phyloP scores from a whole-genome alignment of 305 asterid genomes.

The Plantago coronopus region DNA sequence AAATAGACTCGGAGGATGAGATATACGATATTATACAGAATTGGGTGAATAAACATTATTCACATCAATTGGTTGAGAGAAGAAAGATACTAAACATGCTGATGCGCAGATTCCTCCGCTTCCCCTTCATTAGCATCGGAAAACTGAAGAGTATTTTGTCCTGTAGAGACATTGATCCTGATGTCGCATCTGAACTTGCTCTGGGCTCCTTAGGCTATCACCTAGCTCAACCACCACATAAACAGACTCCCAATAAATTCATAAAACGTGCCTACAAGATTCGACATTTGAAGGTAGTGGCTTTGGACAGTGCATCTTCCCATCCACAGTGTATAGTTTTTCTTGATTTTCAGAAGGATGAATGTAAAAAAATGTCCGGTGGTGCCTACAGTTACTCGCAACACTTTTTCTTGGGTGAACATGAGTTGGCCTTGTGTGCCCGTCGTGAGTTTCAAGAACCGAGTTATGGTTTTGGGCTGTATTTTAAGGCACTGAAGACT shows the following conservation, averaged over 20 bases:
- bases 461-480: no score
- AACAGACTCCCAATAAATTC: neutral
- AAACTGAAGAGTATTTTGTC: constrained; percentile 19
- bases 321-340: neutral
- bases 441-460: no score
- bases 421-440: no score
- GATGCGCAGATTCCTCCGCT: constrained; percentile 53
- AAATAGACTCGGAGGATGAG: constrained; percentile 70
- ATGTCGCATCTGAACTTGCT: neutral
- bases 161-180: constrained; percentile 46
- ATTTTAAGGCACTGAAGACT: no score
- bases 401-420: no score
- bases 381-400: no score
- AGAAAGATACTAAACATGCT: constrained; percentile 48
- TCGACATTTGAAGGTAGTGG: neutral
- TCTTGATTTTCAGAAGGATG: neutral
- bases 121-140: constrained; percentile 41
- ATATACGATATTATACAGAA: constrained; percentile 59
- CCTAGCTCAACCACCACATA: neutral
- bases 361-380: neutral
- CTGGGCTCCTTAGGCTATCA: neutral
- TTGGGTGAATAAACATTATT: constrained; percentile 65
- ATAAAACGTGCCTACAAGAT: neutral
- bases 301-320: neutral
- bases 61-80: constrained; percentile 40